Evolutionary conservation across 495 filamentous ascomycete genomes (phyloP).

Genomic region (Aspergillus carlsbadensis): DNA sequence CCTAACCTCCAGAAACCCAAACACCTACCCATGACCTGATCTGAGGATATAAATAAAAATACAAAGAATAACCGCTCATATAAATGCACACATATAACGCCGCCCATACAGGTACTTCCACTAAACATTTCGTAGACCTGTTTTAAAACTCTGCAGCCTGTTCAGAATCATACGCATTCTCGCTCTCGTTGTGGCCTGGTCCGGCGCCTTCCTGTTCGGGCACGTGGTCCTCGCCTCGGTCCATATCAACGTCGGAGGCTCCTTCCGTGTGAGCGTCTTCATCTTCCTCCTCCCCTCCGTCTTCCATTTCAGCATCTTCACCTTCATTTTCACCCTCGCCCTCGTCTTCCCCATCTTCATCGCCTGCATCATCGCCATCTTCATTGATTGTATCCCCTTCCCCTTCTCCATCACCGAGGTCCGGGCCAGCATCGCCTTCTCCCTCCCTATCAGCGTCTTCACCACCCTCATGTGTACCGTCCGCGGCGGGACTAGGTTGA

Average conservation of each 20-base stretch:
- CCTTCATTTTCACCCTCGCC: constrained; percentile 28
- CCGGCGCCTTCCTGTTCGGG: constrained; percentile 1
- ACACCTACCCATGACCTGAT: background rate
- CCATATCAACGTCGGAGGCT: constrained; percentile 11
- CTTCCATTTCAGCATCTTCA: constrained; percentile 26
- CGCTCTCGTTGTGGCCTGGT: background rate
- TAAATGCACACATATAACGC: background rate
- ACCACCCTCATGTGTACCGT: constrained; percentile 10
- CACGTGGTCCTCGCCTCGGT: background rate
- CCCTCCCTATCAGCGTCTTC: constrained; percentile 25
- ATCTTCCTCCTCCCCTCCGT: constrained; percentile 15
- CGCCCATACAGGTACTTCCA: no score
- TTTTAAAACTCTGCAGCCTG: background rate
- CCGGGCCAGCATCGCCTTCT: constrained; percentile 21
- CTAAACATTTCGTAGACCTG: no score
- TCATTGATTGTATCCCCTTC: constrained; percentile 18
- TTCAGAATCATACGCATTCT: constrained; percentile 9
- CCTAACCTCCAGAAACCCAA: background rate
- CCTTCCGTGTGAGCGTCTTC: constrained; percentile 13
- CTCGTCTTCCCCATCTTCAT: constrained; percentile 16
- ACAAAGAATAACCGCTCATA: background rate
- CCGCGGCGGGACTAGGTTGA: constrained; percentile 29
- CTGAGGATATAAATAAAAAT: no score
- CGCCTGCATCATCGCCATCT: constrained; percentile 12
- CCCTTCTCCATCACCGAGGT: constrained; percentile 7